Percentiles rank a stretch among this genome's conserved stretches.
Evolutionary conservation across 306 rosid species (phyloP).

Genomic region (Cucumis hystrix): DNA sequence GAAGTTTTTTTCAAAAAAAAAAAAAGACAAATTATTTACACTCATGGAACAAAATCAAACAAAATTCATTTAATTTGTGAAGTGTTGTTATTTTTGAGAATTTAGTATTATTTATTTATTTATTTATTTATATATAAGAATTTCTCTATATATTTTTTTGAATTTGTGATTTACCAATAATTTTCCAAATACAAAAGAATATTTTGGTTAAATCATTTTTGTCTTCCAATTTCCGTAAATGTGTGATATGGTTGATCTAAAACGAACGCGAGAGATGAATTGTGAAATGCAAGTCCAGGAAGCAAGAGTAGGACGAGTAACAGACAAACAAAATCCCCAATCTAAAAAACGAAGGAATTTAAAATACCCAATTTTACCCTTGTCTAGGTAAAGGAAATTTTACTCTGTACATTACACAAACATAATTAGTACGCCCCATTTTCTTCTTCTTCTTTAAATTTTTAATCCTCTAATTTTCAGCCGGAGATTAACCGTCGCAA

Average conservation of each 20-base stretch:
- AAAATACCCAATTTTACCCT: slow-evolving; percentile 3
- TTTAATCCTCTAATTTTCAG: neutral
- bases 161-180: no score
- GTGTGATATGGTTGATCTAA: no score
- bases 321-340: neutral
- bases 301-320: neutral
- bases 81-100: no score
- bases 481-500: neutral
- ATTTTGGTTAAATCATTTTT: no score
- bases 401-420: neutral
- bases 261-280: neutral
- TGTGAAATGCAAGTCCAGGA: neutral
- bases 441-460: neutral
- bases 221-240: neutral
- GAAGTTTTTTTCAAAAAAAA: no score
- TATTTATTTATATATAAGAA: no score
- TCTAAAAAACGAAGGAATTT: neutral
- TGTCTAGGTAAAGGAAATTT: neutral
- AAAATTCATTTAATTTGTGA: no score
- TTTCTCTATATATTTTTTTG: no score
- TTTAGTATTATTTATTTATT: no score
- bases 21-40: no score
- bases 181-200: no score
- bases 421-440: neutral
- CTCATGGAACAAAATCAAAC: no score